A percentile compares a stretch with the other conserved stretches of the same genome.
Evolutionary conservation across 345 rosid species (phyloP).

Genomic region (Punica granatum): DNA sequence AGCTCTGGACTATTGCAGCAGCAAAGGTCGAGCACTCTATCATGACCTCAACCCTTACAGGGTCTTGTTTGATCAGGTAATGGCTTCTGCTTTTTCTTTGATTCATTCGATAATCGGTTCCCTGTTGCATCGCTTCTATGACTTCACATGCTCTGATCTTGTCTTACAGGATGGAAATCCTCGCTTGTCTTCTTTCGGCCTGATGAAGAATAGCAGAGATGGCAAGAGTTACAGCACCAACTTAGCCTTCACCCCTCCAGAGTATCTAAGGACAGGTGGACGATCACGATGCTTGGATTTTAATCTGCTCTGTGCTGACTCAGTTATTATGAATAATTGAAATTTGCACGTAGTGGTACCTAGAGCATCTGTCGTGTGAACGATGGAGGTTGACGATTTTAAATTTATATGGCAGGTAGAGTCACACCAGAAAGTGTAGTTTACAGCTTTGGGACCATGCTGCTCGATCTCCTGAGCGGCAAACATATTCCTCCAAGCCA

Average conservation of each 20-base stretch:
- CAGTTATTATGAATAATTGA: background rate
- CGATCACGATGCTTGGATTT: background rate
- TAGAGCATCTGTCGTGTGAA: background rate
- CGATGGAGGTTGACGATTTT: constrained; percentile 10
- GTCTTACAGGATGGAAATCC: constrained; percentile 82
- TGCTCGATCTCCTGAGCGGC: constrained; percentile 95
- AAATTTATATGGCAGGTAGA: constrained; percentile 50
- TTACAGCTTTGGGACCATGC: constrained; percentile 92
- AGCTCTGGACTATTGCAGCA: constrained; percentile 81
- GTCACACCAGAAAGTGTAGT: constrained; percentile 87
- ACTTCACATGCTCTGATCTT: background rate
- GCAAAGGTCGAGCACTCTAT: constrained; percentile 84
- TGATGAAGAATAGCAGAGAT: constrained; percentile 91
- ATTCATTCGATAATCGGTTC: background rate
- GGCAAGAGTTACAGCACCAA: constrained; percentile 96
- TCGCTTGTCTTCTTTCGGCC: constrained; percentile 83
- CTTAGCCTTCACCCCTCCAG: constrained; percentile 97
- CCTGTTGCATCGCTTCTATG: background rate
- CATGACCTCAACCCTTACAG: constrained; percentile 97
- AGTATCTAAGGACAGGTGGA: constrained; percentile 77
- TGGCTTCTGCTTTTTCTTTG: constrained; percentile 1
- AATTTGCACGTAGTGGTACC: background rate
- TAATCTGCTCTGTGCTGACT: background rate
- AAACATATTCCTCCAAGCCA: constrained; percentile 98
- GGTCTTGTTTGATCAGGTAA: constrained; percentile 83